Evolutionary conservation across 225 moss, liverwort and hornwort species (phyloP), one percentile per base, ranked within the genome.

Genomic region (Bryoerythrophyllum caledonicum): DNA sequence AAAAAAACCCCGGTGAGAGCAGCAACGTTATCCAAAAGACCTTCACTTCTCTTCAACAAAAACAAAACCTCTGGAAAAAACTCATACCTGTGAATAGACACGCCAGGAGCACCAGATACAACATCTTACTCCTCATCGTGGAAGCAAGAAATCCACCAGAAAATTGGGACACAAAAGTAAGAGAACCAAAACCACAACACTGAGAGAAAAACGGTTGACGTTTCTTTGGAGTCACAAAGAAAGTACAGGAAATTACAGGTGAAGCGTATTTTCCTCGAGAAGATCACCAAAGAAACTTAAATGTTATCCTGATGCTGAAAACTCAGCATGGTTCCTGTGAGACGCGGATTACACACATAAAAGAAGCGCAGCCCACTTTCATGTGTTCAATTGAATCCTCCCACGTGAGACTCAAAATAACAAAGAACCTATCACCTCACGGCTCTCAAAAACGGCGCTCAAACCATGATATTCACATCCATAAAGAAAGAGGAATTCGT

Each of bases 31-130:
- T 1, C 37, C 2, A 7, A 32, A 48, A 17, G 10, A 44, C 10
- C 23, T 35, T 24, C 14, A 30, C 62, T 21, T 28, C 24, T 17
- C 24, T 12, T 3, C 10, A 43, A 46, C 8, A 3, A n/a, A 48
- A 38, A 38, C 38, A 8, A 38, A 37, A 7, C 37, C 37, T 38
- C 56, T 35, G 2, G n/a, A n/a, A n/a, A n/a, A n/a, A n/a, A n/a
- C n/a, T n/a, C n/a, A n/a, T 77, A 88, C 87, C 87, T 88, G 78
- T 70, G 48, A 88, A 64, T 54, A 88, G 40, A 68, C 74, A 85
- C 8, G 71, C 75, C 56, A 88, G 60, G 14, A 88, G 65, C 80
- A 85, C 68, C 75, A 88, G 61, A 46, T 61, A 77, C 72, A 73
- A 56, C 77, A 82, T 24, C 63, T 74, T 28, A 38, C 38, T 49